Base-by-base conservation (phyloP, 108 stramenopile genomes). In the Cyclostephanos tholiformis region DNA sequence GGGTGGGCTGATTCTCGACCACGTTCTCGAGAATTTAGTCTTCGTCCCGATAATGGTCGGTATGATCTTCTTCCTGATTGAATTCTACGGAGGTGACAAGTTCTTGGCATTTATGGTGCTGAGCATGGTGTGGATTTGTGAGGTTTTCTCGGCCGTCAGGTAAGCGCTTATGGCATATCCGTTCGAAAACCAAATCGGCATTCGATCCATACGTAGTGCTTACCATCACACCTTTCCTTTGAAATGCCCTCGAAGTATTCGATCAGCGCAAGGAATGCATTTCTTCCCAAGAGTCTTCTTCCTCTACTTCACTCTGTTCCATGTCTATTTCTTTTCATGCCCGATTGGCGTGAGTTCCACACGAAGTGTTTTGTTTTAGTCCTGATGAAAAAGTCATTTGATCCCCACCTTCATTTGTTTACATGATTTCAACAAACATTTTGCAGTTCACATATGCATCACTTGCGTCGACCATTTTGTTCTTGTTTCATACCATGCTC, bases 11-110 rank as follows among this genome's bases (percentile, higher is more conserved):
- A 84, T 92, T 19, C 63, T 77, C 13, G 43, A 67, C 12, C 92
- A 91, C 76, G 75, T 94, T 46, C 76, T 90, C 19, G 91, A 95
- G 64, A 93, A 85, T 72, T 41, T 97, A 20, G 92, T 96, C 17
- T 97, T 97, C 83, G 93, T 94, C 11, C 97, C 97, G 10, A 86
- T 96, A 46, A 94, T 95, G 94, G 85, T 97, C 30, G 97, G 97
- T 6, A 93, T 94, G 85, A 79, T 95, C 65, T 97, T 97, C 80
- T 97, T 97, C 72, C 68, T 97, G 48, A 91, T 90, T 75, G 96
- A 96, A 76, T 96, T 96, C 78, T 97, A 95, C 63, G 65, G 74
- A 0, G 93, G 93, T 1, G 97, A 97, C 72, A 93, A 91, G 72
- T 82, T 97, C 48, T 74, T 96, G 75, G 95, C 97, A 25, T 96